A percentile compares a stretch with the other conserved stretches of the same genome.
phyloP scores from a whole-genome alignment of 2,329 filamentous ascomycete genomes.

The Amauroascus niger region DNA sequence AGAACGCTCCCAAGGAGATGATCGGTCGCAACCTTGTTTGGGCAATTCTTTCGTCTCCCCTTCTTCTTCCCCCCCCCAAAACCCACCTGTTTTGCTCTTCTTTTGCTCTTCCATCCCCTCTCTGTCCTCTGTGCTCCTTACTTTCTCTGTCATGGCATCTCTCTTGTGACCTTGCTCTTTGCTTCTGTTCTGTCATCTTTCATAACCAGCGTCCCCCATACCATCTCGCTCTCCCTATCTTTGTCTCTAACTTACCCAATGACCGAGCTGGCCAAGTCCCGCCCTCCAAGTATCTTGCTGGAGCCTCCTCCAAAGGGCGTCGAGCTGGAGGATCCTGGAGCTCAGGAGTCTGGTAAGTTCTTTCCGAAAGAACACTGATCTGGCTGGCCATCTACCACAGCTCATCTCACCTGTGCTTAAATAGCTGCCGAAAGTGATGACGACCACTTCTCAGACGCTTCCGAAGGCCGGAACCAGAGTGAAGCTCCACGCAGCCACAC shows the following conservation, averaged over 20 bases:
- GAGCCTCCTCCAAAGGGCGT: slow-evolving; percentile 47
- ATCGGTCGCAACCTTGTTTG: too few species aligned
- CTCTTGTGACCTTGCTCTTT: not conserved
- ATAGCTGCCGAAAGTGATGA: slow-evolving; percentile 46
- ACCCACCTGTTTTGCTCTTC: too few species aligned
- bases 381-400: not conserved
- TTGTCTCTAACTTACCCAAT: slow-evolving; percentile 20
- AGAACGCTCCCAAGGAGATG: not conserved
- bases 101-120: too few species aligned
- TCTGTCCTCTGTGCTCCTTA: not conserved
- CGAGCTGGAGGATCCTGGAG: slow-evolving; percentile 48
- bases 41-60: not conserved
- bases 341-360: slow-evolving; percentile 45
- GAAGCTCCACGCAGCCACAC: slow-evolving; percentile 51
- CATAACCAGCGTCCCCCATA: too few species aligned
- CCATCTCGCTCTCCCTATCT: too few species aligned
- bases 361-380: not conserved
- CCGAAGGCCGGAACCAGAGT: slow-evolving; percentile 44
- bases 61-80: too few species aligned
- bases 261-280: slow-evolving; percentile 29
- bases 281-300: slow-evolving; percentile 36
- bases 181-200: too few species aligned
- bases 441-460: slow-evolving; percentile 58
- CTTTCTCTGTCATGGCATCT: not conserved
- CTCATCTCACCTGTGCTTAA: slow-evolving; percentile 20